Evolutionary conservation across 2,329 filamentous ascomycete species (phyloP).

Genomic region (Aspergillus pseudoglaucus): DNA sequence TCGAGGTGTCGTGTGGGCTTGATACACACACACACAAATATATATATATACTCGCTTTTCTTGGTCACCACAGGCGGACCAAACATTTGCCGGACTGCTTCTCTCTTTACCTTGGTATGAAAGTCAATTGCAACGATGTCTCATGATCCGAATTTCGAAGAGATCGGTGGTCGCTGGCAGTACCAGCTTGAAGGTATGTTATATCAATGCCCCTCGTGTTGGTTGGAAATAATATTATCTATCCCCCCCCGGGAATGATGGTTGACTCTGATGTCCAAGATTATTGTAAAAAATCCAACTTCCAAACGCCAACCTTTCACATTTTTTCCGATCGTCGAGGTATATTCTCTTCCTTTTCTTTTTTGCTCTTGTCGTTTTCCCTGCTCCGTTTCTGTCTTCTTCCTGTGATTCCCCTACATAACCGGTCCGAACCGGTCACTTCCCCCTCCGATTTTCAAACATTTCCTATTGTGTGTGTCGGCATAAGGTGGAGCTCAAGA

Average conservation of each 20-base stretch:
- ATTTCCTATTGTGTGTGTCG: slow-evolving; percentile 12
- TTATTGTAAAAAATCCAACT: slow-evolving; percentile 50
- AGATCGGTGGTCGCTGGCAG: slow-evolving; percentile 43
- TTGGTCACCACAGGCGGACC: background rate
- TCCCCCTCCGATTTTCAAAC: background rate
- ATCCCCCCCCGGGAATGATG: background rate
- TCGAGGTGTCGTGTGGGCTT: background rate
- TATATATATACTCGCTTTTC: background rate
- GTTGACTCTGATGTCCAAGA: slow-evolving; percentile 36
- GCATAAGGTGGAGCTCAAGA: slow-evolving; percentile 19
- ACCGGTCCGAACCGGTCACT: background rate
- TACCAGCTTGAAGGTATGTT: slow-evolving; percentile 50
- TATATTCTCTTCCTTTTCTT: slow-evolving; percentile 31
- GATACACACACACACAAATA: background rate
- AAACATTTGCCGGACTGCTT: background rate
- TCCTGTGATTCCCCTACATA: background rate
- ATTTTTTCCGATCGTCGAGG: slow-evolving; percentile 70
- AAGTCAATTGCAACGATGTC: background rate
- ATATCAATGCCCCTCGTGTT: background rate
- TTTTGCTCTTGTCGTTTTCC: slow-evolving; percentile 8
- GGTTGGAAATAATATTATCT: background rate
- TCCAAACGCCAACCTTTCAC: slow-evolving; percentile 56
- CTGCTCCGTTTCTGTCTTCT: slow-evolving; percentile 27
- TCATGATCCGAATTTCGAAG: background rate
- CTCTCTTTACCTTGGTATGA: background rate